Conservation (phyloP, 1,284 basidiomycete species). For the Cryptococcus sp. region DNA sequence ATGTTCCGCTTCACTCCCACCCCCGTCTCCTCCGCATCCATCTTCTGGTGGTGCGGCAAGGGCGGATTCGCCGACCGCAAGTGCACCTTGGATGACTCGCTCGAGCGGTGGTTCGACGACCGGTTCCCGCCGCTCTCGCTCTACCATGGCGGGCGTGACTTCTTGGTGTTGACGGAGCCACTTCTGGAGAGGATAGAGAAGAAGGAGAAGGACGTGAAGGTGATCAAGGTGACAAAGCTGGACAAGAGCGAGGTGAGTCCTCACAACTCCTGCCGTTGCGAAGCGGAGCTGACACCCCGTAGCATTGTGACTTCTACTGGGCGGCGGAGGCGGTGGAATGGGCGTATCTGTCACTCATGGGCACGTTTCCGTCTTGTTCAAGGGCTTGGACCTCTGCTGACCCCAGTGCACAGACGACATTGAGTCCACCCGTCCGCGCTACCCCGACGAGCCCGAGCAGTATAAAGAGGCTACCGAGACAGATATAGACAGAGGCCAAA, state of each 20-base stretch:
- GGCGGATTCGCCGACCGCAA: constrained; percentile 59
- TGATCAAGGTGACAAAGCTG: constrained; percentile 56
- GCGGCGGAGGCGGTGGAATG: constrained; percentile 61
- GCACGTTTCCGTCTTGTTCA: constrained; percentile 26
- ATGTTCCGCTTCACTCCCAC: constrained; percentile 65
- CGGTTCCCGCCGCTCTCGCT: constrained; percentile 59
- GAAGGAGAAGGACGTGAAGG: constrained; percentile 54
- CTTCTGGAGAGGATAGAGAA: constrained; percentile 53
- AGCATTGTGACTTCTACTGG: constrained; percentile 55
- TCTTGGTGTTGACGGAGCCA: constrained; percentile 54
- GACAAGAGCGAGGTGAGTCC: constrained; percentile 52
- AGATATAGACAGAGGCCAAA: constrained; percentile 2
- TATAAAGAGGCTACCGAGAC: constrained; percentile 10
- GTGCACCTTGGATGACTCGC: constrained; percentile 56
- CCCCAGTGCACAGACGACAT: constrained; percentile 30
- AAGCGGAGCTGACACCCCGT: neutral
- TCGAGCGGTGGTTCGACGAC: constrained; percentile 57
- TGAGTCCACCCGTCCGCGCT: constrained; percentile 39
- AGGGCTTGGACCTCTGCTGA: neutral
- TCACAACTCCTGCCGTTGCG: constrained; percentile 43
- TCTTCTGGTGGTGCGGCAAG: constrained; percentile 62
- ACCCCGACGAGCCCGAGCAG: constrained; percentile 34
- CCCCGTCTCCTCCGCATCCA: constrained; percentile 56
- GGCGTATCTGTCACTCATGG: constrained; percentile 52
- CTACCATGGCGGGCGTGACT: constrained; percentile 57